Percentiles rank a stretch among this genome's conserved stretches.
Evolutionary conservation across 768 basidiomycete species (phyloP).

Genomic region (Cystobasidium onofrii): DNA sequence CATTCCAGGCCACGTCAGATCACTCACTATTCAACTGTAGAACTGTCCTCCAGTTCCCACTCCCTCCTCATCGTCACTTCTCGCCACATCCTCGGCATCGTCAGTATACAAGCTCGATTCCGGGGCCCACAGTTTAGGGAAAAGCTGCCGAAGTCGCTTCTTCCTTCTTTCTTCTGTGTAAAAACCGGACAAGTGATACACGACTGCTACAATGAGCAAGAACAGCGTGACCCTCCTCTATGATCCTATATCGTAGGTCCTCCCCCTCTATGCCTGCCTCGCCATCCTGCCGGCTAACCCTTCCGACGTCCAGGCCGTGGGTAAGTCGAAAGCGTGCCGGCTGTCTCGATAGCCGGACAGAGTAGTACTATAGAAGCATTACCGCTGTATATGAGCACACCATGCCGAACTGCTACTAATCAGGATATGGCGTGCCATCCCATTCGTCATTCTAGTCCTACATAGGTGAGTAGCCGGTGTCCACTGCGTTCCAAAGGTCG

Average conservation of each 20-base stretch:
- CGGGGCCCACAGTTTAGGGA: too few relatives aligned
- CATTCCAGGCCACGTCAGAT: too few relatives aligned
- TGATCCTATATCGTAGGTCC: slow-evolving; percentile 17
- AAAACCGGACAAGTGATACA: not conserved
- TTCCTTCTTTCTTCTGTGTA: not conserved
- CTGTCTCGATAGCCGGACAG: not conserved
- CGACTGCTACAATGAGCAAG: not conserved
- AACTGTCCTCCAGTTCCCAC: too few relatives aligned
- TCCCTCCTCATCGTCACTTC: not conserved
- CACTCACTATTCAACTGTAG: too few relatives aligned
- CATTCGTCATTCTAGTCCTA: slow-evolving; percentile 15
- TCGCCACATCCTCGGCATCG: not conserved
- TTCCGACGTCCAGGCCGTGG: slow-evolving; percentile 9
- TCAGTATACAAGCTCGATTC: too few relatives aligned
- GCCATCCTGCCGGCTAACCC: not conserved
- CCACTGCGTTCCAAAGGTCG: not conserved
- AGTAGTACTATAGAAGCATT: too few relatives aligned
- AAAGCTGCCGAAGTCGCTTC: too few relatives aligned
- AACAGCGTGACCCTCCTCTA: slow-evolving; percentile 6
- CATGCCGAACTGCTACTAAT: too few relatives aligned
- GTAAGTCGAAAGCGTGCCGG: not conserved
- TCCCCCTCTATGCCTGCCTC: not conserved
- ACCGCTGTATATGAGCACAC: too few relatives aligned
- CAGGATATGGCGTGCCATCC: too few relatives aligned
- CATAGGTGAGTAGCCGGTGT: not conserved